phyloP scores from a whole-genome alignment of 139 green algal species.

The Pleodorina starrii region DNA sequence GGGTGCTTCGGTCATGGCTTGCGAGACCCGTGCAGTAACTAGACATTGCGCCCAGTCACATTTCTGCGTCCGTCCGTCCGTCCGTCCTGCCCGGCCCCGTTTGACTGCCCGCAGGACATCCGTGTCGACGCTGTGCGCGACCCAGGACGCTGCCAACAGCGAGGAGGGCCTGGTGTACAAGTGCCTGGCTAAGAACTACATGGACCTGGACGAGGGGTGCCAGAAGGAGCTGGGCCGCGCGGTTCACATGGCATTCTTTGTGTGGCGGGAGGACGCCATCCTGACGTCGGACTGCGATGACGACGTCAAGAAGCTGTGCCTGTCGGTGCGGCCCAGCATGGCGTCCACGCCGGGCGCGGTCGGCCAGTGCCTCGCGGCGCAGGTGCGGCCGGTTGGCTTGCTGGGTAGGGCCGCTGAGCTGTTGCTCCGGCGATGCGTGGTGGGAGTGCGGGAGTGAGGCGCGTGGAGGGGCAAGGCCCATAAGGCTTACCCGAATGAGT shows the following conservation, averaged over 20 bases:
- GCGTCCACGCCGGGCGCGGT: slow-evolving; percentile 68
- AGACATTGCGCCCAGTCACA: no score
- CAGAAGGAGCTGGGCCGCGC: slow-evolving; percentile 82
- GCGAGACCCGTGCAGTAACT: no score
- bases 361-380: slow-evolving; percentile 74
- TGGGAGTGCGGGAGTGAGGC: no score
- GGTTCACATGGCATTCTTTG: slow-evolving; percentile 88
- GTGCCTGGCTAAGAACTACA: slow-evolving; percentile 78
- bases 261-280: slow-evolving; percentile 71
- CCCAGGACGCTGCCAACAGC: slow-evolving; percentile 40
- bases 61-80: no score
- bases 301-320: slow-evolving; percentile 72
- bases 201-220: slow-evolving; percentile 71
- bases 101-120: not conserved
- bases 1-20: no score
- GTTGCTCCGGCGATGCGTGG: no score
- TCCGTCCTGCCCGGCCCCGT: no score
- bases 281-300: slow-evolving; percentile 85
- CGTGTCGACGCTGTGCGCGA: slow-evolving; percentile 43
- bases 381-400: no score
- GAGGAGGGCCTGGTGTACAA: slow-evolving; percentile 73
- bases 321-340: slow-evolving; percentile 48
- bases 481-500: no score
- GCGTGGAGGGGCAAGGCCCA: no score
- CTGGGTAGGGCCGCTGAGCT: no score